phyloP scores from a whole-genome alignment of 768 basidiomycete genomes.

The Trametes villosa region DNA sequence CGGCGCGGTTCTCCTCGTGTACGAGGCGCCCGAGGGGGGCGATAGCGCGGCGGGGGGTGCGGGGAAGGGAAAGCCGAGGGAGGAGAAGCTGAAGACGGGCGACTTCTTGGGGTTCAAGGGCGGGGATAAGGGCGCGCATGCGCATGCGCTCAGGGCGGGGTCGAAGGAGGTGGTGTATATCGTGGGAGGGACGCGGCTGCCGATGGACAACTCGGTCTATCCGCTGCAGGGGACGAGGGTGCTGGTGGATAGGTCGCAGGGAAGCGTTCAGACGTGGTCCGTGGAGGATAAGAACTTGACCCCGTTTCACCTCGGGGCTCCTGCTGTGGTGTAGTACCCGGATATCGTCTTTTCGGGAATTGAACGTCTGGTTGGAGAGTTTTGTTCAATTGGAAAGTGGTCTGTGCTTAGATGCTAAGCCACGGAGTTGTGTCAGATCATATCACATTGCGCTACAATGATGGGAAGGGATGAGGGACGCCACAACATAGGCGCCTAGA shows the following conservation, averaged over 20 bases:
- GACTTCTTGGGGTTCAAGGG: constrained; percentile 34
- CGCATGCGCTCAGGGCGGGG: constrained; percentile 28
- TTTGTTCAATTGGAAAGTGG: neutral
- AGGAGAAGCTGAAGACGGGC: constrained; percentile 25
- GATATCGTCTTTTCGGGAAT: neutral
- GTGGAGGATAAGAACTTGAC: constrained; percentile 25
- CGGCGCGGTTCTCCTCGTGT: constrained; percentile 17
- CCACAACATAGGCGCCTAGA: neutral
- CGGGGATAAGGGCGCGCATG: constrained; percentile 11
- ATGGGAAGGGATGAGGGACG: too few species aligned
- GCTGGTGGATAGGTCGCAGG: constrained; percentile 17
- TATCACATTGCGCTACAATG: too few species aligned
- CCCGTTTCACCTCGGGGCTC: constrained; percentile 11
- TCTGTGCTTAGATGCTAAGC: neutral
- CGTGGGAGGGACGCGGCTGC: constrained; percentile 28
- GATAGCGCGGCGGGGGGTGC: neutral
- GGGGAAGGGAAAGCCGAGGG: constrained; percentile 15
- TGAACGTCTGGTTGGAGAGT: neutral
- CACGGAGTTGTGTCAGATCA: neutral
- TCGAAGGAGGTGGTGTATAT: constrained; percentile 30
- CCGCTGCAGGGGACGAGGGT: constrained; percentile 22
- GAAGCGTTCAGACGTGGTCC: constrained; percentile 9
- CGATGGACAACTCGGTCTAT: constrained; percentile 28
- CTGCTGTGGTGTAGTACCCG: neutral
- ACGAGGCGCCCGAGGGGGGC: constrained; percentile 13